phyloP scores from a whole-genome alignment of 345 rosid genomes.

The Gossypium bickii region DNA sequence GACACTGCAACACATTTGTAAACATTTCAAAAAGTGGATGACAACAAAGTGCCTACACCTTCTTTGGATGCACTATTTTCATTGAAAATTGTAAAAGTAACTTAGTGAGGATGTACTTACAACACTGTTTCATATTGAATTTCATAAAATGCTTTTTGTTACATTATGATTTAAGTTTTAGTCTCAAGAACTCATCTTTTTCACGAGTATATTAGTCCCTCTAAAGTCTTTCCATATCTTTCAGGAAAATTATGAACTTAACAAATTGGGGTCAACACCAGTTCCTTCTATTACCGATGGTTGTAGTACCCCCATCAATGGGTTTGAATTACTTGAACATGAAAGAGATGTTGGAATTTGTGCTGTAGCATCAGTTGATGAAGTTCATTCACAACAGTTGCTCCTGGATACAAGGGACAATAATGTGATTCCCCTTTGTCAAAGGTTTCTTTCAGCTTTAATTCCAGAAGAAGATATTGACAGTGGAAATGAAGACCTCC shows the following conservation, averaged over 20 bases:
- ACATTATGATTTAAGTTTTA: background rate
- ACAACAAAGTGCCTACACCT: background rate
- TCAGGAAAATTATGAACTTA: slow-evolving; percentile 40
- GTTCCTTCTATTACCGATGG: slow-evolving; percentile 29
- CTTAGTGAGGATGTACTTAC: background rate
- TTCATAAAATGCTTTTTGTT: background rate
- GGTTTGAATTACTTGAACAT: slow-evolving; percentile 32
- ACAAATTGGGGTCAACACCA: slow-evolving; percentile 19
- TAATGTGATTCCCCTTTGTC: slow-evolving; percentile 53
- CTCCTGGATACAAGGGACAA: slow-evolving; percentile 32
- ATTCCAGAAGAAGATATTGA: slow-evolving; percentile 65
- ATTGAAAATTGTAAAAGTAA: slow-evolving; percentile 2
- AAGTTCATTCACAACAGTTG: slow-evolving; percentile 30
- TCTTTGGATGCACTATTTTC: background rate
- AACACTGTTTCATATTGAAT: background rate
- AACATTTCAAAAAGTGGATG: background rate
- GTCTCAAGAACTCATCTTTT: background rate
- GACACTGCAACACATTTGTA: background rate
- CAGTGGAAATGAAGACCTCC: slow-evolving; percentile 45
- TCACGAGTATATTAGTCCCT: background rate
- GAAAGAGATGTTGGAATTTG: slow-evolving; percentile 25
- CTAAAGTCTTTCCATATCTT: slow-evolving; percentile 16
- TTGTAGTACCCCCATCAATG: slow-evolving; percentile 22
- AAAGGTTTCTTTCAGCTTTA: slow-evolving; percentile 79
- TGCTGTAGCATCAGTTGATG: slow-evolving; percentile 25